Conservation (phyloP, 257 asterid genomes). For the Eustoma russellianum region DNA sequence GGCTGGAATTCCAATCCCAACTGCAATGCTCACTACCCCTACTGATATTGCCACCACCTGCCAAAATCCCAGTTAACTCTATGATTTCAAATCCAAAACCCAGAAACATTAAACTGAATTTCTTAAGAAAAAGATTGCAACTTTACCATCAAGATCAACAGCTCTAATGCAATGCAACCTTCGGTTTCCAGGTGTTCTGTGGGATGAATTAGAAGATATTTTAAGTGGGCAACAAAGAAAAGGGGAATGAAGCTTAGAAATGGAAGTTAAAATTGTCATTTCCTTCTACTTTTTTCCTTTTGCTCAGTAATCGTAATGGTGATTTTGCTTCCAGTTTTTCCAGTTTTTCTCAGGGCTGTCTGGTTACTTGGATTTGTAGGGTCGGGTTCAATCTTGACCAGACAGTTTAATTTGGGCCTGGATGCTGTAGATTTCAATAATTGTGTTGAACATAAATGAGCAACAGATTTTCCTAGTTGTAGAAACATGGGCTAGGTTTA, state of each 20-base stretch:
- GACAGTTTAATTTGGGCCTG: neutral
- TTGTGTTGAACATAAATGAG: too few relatives aligned
- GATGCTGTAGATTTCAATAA: too few relatives aligned
- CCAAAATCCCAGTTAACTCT: neutral
- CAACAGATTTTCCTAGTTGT: too few relatives aligned
- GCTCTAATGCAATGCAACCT: conserved; percentile 58
- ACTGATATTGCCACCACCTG: conserved; percentile 81
- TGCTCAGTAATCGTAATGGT: neutral
- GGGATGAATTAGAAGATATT: conserved; percentile 26
- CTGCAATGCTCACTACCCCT: conserved; percentile 68
- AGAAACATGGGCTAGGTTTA: too few relatives aligned
- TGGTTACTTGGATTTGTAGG: conserved; percentile 29
- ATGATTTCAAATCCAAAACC: too few relatives aligned
- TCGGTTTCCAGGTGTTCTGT: conserved; percentile 26
- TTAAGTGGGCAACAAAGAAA: conserved; percentile 47
- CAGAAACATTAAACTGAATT: neutral
- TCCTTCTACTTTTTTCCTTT: neutral
- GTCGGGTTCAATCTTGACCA: conserved; percentile 20
- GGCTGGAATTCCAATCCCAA: conserved; percentile 92
- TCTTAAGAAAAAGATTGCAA: neutral
- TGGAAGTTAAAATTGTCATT: conserved; percentile 43
- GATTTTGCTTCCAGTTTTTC: conserved; percentile 3
- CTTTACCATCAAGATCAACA: conserved; percentile 61
- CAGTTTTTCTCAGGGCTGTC: neutral
- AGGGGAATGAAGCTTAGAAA: conserved; percentile 54